A percentile compares a stretch with the other conserved stretches of the same genome.
Evolutionary conservation across 2,329 filamentous ascomycete genomes (phyloP).

Genomic region (Penicillium crustosum): DNA sequence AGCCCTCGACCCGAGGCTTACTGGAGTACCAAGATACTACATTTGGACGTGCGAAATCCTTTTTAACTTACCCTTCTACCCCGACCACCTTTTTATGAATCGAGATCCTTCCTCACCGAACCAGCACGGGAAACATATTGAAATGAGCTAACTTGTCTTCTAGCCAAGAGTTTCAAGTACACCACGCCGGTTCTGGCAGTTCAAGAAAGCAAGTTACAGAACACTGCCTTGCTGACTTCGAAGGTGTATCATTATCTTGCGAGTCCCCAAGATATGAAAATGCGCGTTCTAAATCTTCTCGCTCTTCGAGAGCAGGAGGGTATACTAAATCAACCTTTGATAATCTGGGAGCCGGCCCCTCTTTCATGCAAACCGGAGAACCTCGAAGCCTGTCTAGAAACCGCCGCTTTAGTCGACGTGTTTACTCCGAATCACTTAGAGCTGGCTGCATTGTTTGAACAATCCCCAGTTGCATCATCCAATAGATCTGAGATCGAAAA

Average conservation of each 20-base stretch:
- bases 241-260: slow-evolving; percentile 24
- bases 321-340: slow-evolving; percentile 15
- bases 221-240: slow-evolving; percentile 10
- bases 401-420: slow-evolving; percentile 28
- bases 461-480: neutral
- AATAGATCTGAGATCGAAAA: slow-evolving; percentile 15
- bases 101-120: neutral
- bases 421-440: slow-evolving; percentile 45
- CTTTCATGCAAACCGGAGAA: slow-evolving; percentile 23
- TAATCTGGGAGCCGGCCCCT: slow-evolving; percentile 30
- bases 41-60: slow-evolving; percentile 27
- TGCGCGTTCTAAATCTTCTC: slow-evolving; percentile 12
- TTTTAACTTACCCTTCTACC: slow-evolving; percentile 2
- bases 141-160: neutral
- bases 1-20: slow-evolving; percentile 26
- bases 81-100: neutral
- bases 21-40: slow-evolving; percentile 31
- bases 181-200: slow-evolving; percentile 23
- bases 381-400: slow-evolving; percentile 21
- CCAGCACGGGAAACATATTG: neutral
- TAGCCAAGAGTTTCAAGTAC: slow-evolving; percentile 27
- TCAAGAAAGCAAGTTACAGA: slow-evolving; percentile 9
- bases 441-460: slow-evolving; percentile 25
- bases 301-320: slow-evolving; percentile 15
- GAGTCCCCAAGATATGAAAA: slow-evolving; percentile 14